Base-by-base conservation (phyloP, 1,284 basidiomycete genomes). In the Prillingera fragicola region DNA sequence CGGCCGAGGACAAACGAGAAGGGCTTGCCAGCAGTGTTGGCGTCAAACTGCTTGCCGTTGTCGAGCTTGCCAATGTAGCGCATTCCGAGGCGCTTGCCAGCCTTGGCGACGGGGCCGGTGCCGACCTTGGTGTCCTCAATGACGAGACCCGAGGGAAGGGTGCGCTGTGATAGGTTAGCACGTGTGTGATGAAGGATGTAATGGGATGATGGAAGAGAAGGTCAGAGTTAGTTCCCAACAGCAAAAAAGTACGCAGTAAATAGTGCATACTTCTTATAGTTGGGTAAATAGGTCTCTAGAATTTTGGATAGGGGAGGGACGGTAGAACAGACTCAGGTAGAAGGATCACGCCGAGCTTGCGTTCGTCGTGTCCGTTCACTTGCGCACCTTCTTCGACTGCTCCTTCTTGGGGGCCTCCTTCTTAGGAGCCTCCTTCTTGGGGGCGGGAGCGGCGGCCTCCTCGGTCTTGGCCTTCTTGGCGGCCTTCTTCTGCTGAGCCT, bases 1-100 rank as follows among this genome's bases (percentile, higher is more conserved):
- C 78, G 76, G 43, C 92, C 94, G 25, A 97, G 78, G 38, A 76
- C 80, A 78, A 96, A 96, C 36, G 75, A 74, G 75, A 96, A 95
- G 79, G 90, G 87, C 66, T 82, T 84, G 57, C 92, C 92, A 65
- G 82, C 84, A 51, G 79, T 83, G 73, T 95, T 95, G 64, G 81
- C 76, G 73, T 97, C 92, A 60, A 96, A 96, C 33, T 85, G 69
- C 67, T 85, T 88, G 57, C 89, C 90, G 65, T 84, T 83, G 54
- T 74, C 72, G 35, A 96, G 78, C 74, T 90, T 92, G 56, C 72
- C 71, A 41, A 72, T 63, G 67, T 71, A 72, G 52, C 92, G 79
- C 85, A 97, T 89, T 52, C 76, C 77, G 43, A 96, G 78, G 45
- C 77, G 82, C 73, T 85, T 82, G 33, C 92, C 92, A 45, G 81